Percentiles rank a stretch among this genome's conserved stretches.
Evolutionary conservation across 306 rosid species (phyloP).

Genomic region (Herpetospermum pedunculosum): DNA sequence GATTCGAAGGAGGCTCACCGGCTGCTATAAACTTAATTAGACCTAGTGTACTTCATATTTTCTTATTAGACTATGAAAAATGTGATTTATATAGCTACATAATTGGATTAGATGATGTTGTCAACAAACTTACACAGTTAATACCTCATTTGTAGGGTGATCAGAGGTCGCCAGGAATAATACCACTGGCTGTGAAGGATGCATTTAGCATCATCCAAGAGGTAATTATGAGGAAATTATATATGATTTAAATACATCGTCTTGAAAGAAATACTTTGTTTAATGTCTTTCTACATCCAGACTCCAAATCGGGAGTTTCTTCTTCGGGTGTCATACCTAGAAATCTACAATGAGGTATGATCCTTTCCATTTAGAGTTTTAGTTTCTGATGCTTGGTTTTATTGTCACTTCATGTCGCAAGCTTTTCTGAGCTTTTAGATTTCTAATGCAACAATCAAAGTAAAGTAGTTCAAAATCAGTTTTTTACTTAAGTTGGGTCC

Average conservation of each 20-base stretch:
- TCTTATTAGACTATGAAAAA: neutral
- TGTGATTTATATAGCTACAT: conserved; percentile 1
- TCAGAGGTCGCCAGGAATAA: conserved; percentile 98
- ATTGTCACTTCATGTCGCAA: neutral
- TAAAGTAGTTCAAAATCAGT: conserved; percentile 13
- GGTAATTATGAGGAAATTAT: conserved; percentile 28
- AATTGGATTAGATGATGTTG: conserved; percentile 6
- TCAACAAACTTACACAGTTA: conserved; percentile 12
- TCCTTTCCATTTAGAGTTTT: conserved; percentile 13
- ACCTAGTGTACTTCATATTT: neutral
- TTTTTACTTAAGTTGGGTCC: conserved; percentile 11
- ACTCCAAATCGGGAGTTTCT: conserved; percentile 97
- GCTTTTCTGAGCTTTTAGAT: neutral
- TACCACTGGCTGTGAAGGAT: conserved; percentile 97
- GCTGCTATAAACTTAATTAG: neutral
- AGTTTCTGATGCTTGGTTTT: conserved; percentile 8
- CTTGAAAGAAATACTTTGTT: neutral
- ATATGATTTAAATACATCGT: neutral
- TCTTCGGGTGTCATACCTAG: conserved; percentile 91
- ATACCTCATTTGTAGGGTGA: conserved; percentile 63
- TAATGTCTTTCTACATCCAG: conserved; percentile 27
- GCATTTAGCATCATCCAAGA: conserved; percentile 97
- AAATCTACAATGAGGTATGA: conserved; percentile 93
- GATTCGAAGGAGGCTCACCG: neutral
- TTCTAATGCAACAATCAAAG: conserved; percentile 4